phyloP scores from a whole-genome alignment of 495 filamentous ascomycete genomes.

The Rhypophila decipiens region DNA sequence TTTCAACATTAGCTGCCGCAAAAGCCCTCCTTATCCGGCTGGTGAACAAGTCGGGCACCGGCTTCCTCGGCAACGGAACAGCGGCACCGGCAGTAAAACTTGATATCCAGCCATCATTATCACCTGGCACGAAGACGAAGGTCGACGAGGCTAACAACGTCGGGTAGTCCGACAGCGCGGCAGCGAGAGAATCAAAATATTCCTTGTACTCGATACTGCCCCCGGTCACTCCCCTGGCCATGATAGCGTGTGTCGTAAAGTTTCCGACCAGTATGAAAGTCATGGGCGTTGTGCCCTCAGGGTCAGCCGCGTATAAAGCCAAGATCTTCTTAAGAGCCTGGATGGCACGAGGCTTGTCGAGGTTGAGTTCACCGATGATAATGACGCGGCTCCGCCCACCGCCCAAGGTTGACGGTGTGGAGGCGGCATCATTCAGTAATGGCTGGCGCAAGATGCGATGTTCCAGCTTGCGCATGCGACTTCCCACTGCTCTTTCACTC shows the following conservation, averaged over 20 bases:
- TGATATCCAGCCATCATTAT: slow-evolving; percentile 90
- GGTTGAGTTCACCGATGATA: slow-evolving; percentile 73
- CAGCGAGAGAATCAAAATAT: slow-evolving; percentile 79
- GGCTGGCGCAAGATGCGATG: slow-evolving; percentile 33
- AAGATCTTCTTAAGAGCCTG: slow-evolving; percentile 74
- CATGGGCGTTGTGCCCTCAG: slow-evolving; percentile 62
- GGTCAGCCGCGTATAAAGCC: slow-evolving; percentile 56
- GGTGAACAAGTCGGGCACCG: slow-evolving; percentile 81
- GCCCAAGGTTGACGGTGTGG: slow-evolving; percentile 8
- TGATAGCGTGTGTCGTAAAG: slow-evolving; percentile 68
- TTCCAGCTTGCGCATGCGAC: slow-evolving; percentile 74
- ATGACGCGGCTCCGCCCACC: slow-evolving; percentile 49
- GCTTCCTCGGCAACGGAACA: slow-evolving; percentile 62
- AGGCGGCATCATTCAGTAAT: slow-evolving; percentile 4
- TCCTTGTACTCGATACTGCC: slow-evolving; percentile 92
- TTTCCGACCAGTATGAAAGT: slow-evolving; percentile 77
- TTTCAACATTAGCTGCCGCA: slow-evolving; percentile 63
- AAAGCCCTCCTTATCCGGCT: slow-evolving; percentile 75
- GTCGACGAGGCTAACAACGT: slow-evolving; percentile 68
- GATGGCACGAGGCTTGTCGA: slow-evolving; percentile 72
- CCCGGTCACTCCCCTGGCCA: slow-evolving; percentile 61
- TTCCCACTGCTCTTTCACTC: slow-evolving; percentile 76
- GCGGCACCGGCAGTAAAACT: slow-evolving; percentile 80
- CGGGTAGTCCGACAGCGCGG: slow-evolving; percentile 80
- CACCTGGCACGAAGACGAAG: slow-evolving; percentile 89